Percentiles rank a stretch among this genome's conserved stretches.
Evolutionary conservation across 345 rosid species (phyloP).

Genomic region (Isatis tinctoria): DNA sequence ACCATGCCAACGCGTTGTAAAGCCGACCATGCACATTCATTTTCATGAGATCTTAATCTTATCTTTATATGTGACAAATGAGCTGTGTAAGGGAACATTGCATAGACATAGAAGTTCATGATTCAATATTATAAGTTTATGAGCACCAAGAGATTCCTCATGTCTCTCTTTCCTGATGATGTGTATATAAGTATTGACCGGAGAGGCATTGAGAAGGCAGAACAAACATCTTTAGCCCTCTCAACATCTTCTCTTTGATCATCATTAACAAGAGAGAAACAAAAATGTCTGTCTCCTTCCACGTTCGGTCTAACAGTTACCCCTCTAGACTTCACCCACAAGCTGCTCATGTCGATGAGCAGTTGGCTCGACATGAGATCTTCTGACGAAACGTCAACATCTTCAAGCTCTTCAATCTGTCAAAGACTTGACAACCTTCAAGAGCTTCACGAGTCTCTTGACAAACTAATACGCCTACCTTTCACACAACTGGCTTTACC

Average conservation of each 20-base stretch:
- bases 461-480: constrained; percentile 28
- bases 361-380: constrained; percentile 29
- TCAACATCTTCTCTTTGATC: constrained; percentile 7
- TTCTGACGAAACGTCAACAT: constrained; percentile 22
- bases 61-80: constrained; percentile 5
- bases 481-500: constrained; percentile 12
- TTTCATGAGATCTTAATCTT: not conserved
- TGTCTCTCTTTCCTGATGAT: not conserved
- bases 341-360: constrained; percentile 13
- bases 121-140: not conserved
- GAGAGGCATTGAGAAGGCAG: constrained; percentile 5
- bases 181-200: constrained; percentile 5
- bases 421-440: constrained; percentile 18
- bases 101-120: not conserved
- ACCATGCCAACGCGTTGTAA: not conserved
- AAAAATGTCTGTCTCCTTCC: constrained; percentile 8
- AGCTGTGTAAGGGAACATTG: constrained; percentile 3
- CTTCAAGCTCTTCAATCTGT: constrained; percentile 25
- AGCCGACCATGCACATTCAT: not conserved
- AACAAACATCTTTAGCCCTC: constrained; percentile 1
- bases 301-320: constrained; percentile 30
- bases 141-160: not conserved
- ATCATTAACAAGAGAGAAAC: not conserved
- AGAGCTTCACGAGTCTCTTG: constrained; percentile 31
- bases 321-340: constrained; percentile 28